Evolutionary conservation across 257 asterid genomes (phyloP).

Genomic region (Gynochthodes officinalis): DNA sequence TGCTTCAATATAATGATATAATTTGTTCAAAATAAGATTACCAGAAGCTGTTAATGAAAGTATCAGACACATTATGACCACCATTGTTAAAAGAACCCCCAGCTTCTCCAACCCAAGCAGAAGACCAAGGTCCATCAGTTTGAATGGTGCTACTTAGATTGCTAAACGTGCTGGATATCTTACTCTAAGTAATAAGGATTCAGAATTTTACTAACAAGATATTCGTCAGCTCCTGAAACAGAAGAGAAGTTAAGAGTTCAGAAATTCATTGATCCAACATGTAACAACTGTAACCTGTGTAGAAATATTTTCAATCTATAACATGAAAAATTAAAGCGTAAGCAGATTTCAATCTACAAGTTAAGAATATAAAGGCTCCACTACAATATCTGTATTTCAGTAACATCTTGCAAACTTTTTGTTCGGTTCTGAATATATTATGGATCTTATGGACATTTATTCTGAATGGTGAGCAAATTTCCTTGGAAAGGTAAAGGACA

Average conservation of each 20-base stretch:
- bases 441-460: neutral
- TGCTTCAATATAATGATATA: neutral
- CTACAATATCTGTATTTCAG: neutral
- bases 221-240: conserved; percentile 65
- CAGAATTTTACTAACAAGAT: conserved; percentile 56
- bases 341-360: neutral
- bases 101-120: conserved; percentile 92
- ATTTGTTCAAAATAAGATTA: conserved; percentile 19
- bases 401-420: neutral
- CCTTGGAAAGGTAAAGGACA: neutral
- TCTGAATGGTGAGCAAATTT: neutral
- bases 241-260: neutral
- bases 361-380: neutral
- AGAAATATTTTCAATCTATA: neutral
- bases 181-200: conserved; percentile 62
- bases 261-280: neutral
- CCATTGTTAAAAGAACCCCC: conserved; percentile 93
- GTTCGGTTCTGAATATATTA: neutral
- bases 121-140: conserved; percentile 75
- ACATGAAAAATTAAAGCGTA: neutral
- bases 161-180: conserved; percentile 38
- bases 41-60: conserved; percentile 90
- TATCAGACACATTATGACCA: conserved; percentile 57
- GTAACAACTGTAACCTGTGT: neutral
- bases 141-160: conserved; percentile 50